These are phyloP conservation scores for Funneliformis caledonium DNA, from an alignment of 371 early-diverging fungal species.

Conservation along the genomic window DNA sequence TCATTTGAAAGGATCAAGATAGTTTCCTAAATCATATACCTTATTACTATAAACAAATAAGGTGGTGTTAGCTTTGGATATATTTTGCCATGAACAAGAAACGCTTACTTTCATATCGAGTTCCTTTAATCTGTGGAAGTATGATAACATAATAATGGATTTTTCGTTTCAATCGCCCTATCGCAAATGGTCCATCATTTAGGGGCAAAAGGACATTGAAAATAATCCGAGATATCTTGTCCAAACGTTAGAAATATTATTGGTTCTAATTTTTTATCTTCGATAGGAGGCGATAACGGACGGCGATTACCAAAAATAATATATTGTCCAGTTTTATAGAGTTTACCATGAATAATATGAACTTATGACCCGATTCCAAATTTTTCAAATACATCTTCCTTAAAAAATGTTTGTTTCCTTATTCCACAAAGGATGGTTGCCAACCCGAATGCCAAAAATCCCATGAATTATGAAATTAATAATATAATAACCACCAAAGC, in stretches of 20 bases:
- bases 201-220: constrained; percentile 41
- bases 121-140: constrained; percentile 2
- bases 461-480: constrained; percentile 55
- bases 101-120: constrained; percentile 37
- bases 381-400: constrained; percentile 36
- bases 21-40: constrained; percentile 48
- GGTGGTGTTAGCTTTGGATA: constrained; percentile 36
- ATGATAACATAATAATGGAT: constrained; percentile 43
- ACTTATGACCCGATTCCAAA: constrained; percentile 39
- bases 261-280: background rate
- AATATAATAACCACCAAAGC: constrained; percentile 73
- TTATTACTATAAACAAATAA: constrained; percentile 48
- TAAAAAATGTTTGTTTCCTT: constrained; percentile 36
- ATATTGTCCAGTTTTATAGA: constrained; percentile 48
- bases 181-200: constrained; percentile 42
- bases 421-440: constrained; percentile 51
- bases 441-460: constrained; percentile 68
- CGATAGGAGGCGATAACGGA: constrained; percentile 38
- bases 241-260: too few relatives aligned
- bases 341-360: constrained; percentile 46
- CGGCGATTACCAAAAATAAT: constrained; percentile 45
- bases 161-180: background rate
- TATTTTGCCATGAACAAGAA: constrained; percentile 43
- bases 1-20: constrained; percentile 35
- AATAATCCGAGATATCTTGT: too few relatives aligned